phyloP scores from a whole-genome alignment of 768 basidiomycete species.

The Boletus sp. region DNA sequence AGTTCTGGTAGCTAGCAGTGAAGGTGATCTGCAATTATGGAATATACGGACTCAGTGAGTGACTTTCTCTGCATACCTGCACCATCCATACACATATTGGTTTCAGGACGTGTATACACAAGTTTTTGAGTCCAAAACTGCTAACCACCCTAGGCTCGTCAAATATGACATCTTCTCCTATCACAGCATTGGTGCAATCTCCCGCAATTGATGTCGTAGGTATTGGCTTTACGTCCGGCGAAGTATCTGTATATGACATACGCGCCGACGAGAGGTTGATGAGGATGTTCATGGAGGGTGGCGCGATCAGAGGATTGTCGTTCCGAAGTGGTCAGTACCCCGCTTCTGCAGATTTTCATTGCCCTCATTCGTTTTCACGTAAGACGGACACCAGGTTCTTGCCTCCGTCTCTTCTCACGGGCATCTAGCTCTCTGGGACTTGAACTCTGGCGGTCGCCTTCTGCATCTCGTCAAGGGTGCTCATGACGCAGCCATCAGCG shows the following conservation, averaged over 20 bases:
- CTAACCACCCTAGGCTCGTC: conserved; percentile 37
- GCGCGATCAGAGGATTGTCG: conserved; percentile 68
- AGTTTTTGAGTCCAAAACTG: conserved; percentile 60
- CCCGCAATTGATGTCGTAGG: conserved; percentile 96
- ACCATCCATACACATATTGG: not conserved
- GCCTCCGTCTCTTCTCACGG: conserved; percentile 86
- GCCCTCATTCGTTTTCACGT: conserved; percentile 2
- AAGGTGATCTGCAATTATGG: conserved; percentile 91
- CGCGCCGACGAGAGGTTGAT: conserved; percentile 87
- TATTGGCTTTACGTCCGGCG: conserved; percentile 86
- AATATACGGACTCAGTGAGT: conserved; percentile 82
- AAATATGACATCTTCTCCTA: conserved; percentile 39
- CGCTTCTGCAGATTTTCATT: not conserved
- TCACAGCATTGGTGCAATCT: conserved; percentile 84
- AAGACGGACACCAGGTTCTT: conserved; percentile 86
- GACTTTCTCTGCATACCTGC: not conserved
- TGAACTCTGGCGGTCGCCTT: conserved; percentile 77
- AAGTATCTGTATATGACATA: conserved; percentile 86
- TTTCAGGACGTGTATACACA: conserved; percentile 77
- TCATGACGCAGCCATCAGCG: conserved; percentile 81
- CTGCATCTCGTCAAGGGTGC: conserved; percentile 85
- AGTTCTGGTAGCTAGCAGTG: conserved; percentile 75
- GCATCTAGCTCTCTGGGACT: conserved; percentile 91
- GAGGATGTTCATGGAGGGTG: conserved; percentile 89
- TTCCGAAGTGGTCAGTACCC: conserved; percentile 76